A percentile compares a stretch with the other conserved stretches of the same genome.
Conservation (phyloP, 129 eudicot species). For the Sambucus nigra region DNA sequence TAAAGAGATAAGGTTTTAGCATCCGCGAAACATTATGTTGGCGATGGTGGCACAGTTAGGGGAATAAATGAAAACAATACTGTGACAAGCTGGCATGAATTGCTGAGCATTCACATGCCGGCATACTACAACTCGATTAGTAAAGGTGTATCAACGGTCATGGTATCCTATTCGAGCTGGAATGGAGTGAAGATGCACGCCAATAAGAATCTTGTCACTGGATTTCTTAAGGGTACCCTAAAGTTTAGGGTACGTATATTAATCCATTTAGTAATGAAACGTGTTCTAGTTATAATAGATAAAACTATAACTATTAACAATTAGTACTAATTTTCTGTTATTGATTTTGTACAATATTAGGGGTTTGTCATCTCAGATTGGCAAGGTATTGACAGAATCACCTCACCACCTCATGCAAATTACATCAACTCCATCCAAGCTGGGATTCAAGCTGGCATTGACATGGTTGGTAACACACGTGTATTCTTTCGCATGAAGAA, state of each 20-base stretch:
- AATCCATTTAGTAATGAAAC: neutral
- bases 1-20: neutral
- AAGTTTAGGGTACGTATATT: neutral
- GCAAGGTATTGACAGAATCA: conserved; percentile 3
- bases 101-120: conserved; percentile 6
- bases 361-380: neutral
- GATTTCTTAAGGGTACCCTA: neutral
- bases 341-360: neutral
- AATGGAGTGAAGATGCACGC: conserved; percentile 7
- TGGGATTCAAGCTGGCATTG: conserved; percentile 5
- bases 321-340: neutral
- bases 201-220: neutral
- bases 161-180: conserved; percentile 7
- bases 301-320: neutral
- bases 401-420: conserved; percentile 4
- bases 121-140: neutral
- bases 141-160: neutral
- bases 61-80: conserved; percentile 4
- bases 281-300: too few species aligned
- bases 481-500: too few species aligned
- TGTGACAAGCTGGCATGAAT: neutral
- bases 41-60: conserved; percentile 2
- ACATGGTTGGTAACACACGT: neutral
- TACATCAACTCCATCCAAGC: neutral
- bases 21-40: neutral